Evolutionary conservation across 129 eudicot species (phyloP).

Genomic region (Apium graveolens): DNA sequence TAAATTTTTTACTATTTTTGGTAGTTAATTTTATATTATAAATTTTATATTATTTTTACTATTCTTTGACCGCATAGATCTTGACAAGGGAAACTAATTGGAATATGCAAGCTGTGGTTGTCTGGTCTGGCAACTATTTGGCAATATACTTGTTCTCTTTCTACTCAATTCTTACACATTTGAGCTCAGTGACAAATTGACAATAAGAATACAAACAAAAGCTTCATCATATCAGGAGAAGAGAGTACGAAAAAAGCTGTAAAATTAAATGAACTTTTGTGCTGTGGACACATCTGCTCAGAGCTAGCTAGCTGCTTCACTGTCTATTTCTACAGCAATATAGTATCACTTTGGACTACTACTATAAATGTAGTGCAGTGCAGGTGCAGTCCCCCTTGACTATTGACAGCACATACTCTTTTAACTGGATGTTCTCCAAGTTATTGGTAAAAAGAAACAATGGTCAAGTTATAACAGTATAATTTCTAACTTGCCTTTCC

Average conservation of each 20-base stretch:
- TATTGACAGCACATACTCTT: neutral
- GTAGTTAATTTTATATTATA: too few relatives aligned
- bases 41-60: too few relatives aligned
- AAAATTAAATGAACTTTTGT: neutral
- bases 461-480: too few relatives aligned
- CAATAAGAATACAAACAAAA: neutral
- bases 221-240: neutral
- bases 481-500: neutral
- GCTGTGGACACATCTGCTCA: neutral
- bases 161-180: neutral
- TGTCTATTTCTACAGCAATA: too few relatives aligned
- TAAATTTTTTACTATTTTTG: too few relatives aligned
- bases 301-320: neutral
- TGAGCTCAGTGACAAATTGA: neutral
- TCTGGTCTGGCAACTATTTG: neutral
- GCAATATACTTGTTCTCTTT: neutral
- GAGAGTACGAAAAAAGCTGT: neutral
- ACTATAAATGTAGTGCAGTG: neutral
- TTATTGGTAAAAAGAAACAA: neutral
- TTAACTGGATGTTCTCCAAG: neutral
- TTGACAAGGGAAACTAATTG: neutral
- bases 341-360: neutral
- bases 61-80: too few relatives aligned
- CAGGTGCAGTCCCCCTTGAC: neutral
- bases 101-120: neutral